phyloP scores from a whole-genome alignment of 2,329 filamentous ascomycete genomes.

The Alternaria angustiovoidea region DNA sequence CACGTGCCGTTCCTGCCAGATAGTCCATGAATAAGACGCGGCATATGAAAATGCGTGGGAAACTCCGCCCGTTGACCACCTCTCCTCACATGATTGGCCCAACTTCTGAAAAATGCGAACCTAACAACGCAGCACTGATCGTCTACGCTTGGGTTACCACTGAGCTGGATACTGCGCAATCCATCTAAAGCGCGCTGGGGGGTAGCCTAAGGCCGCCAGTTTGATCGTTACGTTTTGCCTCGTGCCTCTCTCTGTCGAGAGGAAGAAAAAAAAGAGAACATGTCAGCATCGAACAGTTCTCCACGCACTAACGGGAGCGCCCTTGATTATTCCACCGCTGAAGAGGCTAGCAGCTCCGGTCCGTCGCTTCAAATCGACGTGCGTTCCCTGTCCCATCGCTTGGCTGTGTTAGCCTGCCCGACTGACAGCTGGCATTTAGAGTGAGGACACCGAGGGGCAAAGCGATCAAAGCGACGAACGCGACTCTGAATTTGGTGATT shows the following conservation, averaged over 20 bases:
- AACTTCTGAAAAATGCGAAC: constrained; percentile 10
- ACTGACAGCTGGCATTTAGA: constrained; percentile 21
- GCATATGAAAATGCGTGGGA: constrained; percentile 12
- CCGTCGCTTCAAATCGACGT: constrained; percentile 42
- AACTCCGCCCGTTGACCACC: constrained; percentile 4
- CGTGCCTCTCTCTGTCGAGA: neutral
- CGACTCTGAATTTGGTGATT: constrained; percentile 39
- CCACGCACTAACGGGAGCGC: constrained; percentile 4
- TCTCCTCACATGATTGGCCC: constrained; percentile 17
- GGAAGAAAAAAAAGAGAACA: neutral
- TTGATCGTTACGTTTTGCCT: neutral
- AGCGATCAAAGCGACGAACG: constrained; percentile 39
- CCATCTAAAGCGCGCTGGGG: constrained; percentile 11
- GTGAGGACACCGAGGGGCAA: constrained; percentile 16
- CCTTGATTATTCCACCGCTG: constrained; percentile 9
- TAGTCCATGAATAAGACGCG: constrained; percentile 11
- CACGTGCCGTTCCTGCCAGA: constrained; percentile 2
- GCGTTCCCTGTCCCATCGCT: constrained; percentile 15
- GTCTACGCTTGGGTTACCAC: constrained; percentile 15
- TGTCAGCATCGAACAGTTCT: constrained; percentile 7
- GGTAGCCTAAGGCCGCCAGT: neutral
- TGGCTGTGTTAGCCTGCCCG: constrained; percentile 10
- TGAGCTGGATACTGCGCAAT: constrained; percentile 8
- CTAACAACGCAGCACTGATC: constrained; percentile 17
- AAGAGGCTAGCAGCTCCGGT: constrained; percentile 34